phyloP scores from a whole-genome alignment of 2,329 filamentous ascomycete species.

The Pyrenophora graminea region DNA sequence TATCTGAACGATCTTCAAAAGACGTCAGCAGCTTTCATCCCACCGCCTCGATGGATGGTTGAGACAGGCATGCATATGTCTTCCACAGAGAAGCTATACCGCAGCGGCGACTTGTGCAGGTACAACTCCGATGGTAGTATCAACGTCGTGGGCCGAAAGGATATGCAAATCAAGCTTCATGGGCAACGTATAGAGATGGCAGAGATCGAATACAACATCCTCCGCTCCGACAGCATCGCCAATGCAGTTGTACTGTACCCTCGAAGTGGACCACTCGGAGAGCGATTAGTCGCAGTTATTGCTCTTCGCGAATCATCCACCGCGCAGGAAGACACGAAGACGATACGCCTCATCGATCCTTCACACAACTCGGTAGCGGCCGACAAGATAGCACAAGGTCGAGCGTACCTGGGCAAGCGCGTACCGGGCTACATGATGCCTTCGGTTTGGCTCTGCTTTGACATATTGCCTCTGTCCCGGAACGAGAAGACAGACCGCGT shows the following conservation, averaged over 20 bases:
- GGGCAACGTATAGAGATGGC: slow-evolving; percentile 23
- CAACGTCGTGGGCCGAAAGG: slow-evolving; percentile 15
- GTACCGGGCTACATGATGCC: slow-evolving; percentile 11
- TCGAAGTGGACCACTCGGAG: slow-evolving; percentile 44
- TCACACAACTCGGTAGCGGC: not conserved
- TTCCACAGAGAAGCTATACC: slow-evolving; percentile 6
- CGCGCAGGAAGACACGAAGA: not conserved
- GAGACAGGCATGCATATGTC: not conserved
- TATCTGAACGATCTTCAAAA: slow-evolving; percentile 12
- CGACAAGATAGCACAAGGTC: slow-evolving; percentile 2
- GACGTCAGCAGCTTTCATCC: slow-evolving; percentile 16
- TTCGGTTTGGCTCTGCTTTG: slow-evolving; percentile 34
- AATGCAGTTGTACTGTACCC: slow-evolving; percentile 44
- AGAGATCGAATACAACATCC: slow-evolving; percentile 10
- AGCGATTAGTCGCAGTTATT: slow-evolving; percentile 49
- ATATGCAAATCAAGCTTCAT: slow-evolving; percentile 21
- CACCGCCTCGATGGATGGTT: not conserved
- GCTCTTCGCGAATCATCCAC: slow-evolving; percentile 25
- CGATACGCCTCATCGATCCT: not conserved
- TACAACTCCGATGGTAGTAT: slow-evolving; percentile 13
- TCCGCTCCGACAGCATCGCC: not conserved
- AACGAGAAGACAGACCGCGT: slow-evolving; percentile 1
- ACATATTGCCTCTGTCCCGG: slow-evolving; percentile 17
- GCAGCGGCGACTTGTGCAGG: slow-evolving; percentile 18
- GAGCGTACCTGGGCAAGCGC: not conserved